A percentile compares a stretch with the other conserved stretches of the same genome.
Evolutionary conservation across 2,329 filamentous ascomycete species (phyloP).

Genomic region (Cercospora berteroae): DNA sequence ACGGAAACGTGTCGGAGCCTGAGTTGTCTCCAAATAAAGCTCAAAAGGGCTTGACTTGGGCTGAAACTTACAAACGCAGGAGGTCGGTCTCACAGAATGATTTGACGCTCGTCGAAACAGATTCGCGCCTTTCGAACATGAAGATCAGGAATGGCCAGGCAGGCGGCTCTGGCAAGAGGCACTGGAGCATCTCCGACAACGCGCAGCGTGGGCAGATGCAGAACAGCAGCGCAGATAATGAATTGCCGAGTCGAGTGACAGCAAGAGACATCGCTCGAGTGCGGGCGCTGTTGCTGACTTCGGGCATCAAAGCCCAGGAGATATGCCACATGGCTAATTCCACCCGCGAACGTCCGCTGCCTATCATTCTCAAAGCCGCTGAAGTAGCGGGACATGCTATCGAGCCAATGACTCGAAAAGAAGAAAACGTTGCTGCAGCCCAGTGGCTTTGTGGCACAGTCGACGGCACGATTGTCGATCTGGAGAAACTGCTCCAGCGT

Average conservation of each 20-base stretch:
- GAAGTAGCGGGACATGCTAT: slow-evolving; percentile 41
- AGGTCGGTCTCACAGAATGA: slow-evolving; percentile 35
- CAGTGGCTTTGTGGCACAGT: slow-evolving; percentile 51
- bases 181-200: slow-evolving; percentile 60
- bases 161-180: slow-evolving; percentile 38
- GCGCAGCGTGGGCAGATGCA: slow-evolving; percentile 32
- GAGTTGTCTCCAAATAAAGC: slow-evolving; percentile 17
- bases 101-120: slow-evolving; percentile 27
- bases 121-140: slow-evolving; percentile 9
- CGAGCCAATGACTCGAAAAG: slow-evolving; percentile 49
- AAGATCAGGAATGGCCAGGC: slow-evolving; percentile 6
- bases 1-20: slow-evolving; percentile 36
- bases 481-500: slow-evolving; percentile 51
- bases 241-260: slow-evolving; percentile 50
- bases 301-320: slow-evolving; percentile 86
- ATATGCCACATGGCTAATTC: slow-evolving; percentile 66
- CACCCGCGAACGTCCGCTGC: slow-evolving; percentile 33
- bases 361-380: slow-evolving; percentile 41
- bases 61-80: slow-evolving; percentile 31
- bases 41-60: not conserved
- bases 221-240: slow-evolving; percentile 25
- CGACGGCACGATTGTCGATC: slow-evolving; percentile 39
- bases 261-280: slow-evolving; percentile 79
- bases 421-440: slow-evolving; percentile 56
- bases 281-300: slow-evolving; percentile 71